These are phyloP conservation scores for Papiliotrema laurentii DNA, from an alignment of 1,284 basidiomycete genomes.

Conservation along the genomic window DNA sequence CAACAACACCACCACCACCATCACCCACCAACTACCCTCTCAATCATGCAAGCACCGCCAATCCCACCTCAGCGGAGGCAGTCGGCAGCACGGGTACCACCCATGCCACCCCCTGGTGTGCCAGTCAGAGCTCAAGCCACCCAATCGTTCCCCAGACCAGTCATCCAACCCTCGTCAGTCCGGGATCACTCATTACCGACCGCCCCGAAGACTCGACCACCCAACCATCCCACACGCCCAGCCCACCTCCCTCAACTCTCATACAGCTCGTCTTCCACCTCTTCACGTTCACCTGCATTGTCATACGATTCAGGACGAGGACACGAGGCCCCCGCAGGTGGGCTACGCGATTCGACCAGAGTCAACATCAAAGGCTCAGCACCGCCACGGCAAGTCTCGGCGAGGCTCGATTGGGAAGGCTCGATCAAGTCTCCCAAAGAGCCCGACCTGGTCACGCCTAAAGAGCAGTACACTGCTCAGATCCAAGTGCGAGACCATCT, in stretches of 20 bases:
- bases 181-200: neutral
- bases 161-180: neutral
- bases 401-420: neutral
- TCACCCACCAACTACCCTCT: too few species aligned
- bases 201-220: too few species aligned
- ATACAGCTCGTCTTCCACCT: neutral
- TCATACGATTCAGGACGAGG: neutral
- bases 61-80: constrained; percentile 3
- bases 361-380: constrained; percentile 11
- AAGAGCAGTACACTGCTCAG: constrained; percentile 7
- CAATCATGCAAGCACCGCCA: constrained; percentile 1
- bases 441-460: constrained; percentile 15
- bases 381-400: neutral
- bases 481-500: constrained; percentile 18
- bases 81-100: constrained; percentile 7
- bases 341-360: constrained; percentile 14
- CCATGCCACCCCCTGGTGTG: constrained; percentile 11
- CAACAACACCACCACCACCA: too few species aligned
- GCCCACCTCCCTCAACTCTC: neutral
- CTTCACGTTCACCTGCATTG: neutral
- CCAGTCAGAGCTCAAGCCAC: constrained; percentile 1
- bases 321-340: neutral
- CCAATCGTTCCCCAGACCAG: neutral
- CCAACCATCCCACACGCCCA: too few species aligned
- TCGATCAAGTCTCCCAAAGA: constrained; percentile 15